Conservation (phyloP, 2,329 filamentous ascomycete genomes). For the Botrytis squamosa region DNA sequence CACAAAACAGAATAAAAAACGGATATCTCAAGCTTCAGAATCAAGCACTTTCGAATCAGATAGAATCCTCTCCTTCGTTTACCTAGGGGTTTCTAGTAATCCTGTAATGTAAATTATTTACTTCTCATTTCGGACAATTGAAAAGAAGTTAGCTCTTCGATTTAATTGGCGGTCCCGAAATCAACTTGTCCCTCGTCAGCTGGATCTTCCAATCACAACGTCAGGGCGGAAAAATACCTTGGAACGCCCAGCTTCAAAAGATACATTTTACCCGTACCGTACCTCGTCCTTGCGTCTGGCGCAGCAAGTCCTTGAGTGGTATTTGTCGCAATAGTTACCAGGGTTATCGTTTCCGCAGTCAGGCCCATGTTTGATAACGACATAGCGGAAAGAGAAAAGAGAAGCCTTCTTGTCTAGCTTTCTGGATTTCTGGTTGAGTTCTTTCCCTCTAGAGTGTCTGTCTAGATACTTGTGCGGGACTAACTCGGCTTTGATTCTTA, state of each 20-base stretch:
- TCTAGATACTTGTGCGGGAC: neutral
- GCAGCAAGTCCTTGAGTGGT: slow-evolving; percentile 14
- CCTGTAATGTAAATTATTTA: neutral
- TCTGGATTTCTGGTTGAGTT: neutral
- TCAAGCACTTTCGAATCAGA: neutral
- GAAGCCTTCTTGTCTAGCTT: neutral
- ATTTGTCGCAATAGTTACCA: slow-evolving; percentile 18
- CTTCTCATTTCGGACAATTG: neutral
- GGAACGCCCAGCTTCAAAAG: slow-evolving; percentile 11
- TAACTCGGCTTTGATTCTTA: slow-evolving; percentile 6
- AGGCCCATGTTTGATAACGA: slow-evolving; percentile 7
- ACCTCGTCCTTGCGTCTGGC: slow-evolving; percentile 21
- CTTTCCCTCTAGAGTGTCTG: neutral
- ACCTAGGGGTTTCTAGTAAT: neutral
- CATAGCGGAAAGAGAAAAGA: neutral
- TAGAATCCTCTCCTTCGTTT: neutral
- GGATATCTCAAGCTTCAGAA: neutral
- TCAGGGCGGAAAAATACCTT: neutral
- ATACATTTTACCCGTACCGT: slow-evolving; percentile 9
- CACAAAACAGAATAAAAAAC: neutral
- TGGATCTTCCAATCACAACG: slow-evolving; percentile 7
- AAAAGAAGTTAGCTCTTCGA: neutral
- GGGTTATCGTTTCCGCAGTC: neutral
- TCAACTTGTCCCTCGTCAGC: neutral
- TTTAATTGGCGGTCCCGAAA: slow-evolving; percentile 14